A percentile compares a stretch with the other conserved stretches of the same genome.
phyloP scores from a whole-genome alignment of 2,329 filamentous ascomycete genomes.

The Colletotrichum camelliae region DNA sequence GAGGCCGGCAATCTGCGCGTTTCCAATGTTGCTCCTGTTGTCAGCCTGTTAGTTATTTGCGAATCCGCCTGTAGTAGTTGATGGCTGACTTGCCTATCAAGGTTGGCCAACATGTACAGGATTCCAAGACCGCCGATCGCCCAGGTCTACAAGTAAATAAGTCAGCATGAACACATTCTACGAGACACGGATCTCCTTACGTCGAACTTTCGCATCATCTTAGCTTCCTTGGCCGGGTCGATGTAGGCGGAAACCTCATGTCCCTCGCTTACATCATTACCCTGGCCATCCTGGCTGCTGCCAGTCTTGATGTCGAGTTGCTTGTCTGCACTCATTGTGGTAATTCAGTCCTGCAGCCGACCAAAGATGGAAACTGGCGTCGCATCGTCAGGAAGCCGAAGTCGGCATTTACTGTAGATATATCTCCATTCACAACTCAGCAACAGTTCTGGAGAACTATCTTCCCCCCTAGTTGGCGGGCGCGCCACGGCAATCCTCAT shows the following conservation, averaged over 20 bases:
- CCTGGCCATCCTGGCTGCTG: not conserved
- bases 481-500: not conserved
- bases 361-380: not conserved
- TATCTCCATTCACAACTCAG: not conserved
- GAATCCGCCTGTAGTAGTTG: not conserved
- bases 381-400: not conserved
- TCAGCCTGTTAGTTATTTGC: not conserved
- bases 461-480: not conserved
- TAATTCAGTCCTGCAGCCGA: not conserved
- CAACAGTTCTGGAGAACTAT: not conserved
- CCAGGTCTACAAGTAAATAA: not conserved
- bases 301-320: not conserved
- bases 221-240: not conserved
- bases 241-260: not conserved
- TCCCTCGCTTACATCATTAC: not conserved
- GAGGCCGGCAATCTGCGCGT: conserved; percentile 36
- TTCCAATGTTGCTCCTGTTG: conserved; percentile 26
- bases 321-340: not conserved
- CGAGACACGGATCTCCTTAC: conserved; percentile 2
- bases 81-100: conserved; percentile 30
- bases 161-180: not conserved
- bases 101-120: conserved; percentile 34
- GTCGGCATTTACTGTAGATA: not conserved
- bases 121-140: conserved; percentile 26
- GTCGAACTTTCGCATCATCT: conserved; percentile 31